A percentile compares a stretch with the other conserved stretches of the same genome.
Evolutionary conservation across 75 land plant species (phyloP).

Genomic region (Pseudotsuga menziesii): DNA sequence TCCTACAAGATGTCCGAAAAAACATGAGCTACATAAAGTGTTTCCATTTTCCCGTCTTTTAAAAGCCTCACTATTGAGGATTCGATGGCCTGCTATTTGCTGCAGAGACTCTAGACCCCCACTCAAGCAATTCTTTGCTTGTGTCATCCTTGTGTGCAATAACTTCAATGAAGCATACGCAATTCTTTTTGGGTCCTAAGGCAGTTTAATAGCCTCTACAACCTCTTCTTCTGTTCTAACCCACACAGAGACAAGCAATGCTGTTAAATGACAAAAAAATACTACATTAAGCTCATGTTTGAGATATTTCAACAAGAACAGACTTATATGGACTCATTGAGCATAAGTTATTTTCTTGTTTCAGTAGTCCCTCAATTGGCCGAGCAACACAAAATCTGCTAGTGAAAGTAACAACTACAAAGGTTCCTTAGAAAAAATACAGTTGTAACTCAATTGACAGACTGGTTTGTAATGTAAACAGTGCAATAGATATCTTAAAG

Average conservation of each 20-base stretch:
- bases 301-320: background rate
- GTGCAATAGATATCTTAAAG: too few relatives aligned
- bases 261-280: background rate
- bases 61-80: slow-evolving; percentile 21
- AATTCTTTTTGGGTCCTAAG: slow-evolving; percentile 46
- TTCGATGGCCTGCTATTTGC: slow-evolving; percentile 84
- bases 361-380: background rate
- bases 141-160: slow-evolving; percentile 82
- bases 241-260: background rate
- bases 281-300: too few relatives aligned
- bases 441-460: too few relatives aligned
- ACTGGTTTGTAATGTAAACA: too few relatives aligned
- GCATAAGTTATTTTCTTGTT: background rate
- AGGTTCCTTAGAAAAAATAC: too few relatives aligned
- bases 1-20: too few relatives aligned
- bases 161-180: slow-evolving; percentile 72
- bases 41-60: too few relatives aligned
- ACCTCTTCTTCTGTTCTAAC: slow-evolving; percentile 65
- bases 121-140: slow-evolving; percentile 79
- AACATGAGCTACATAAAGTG: too few relatives aligned
- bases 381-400: background rate
- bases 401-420: too few relatives aligned
- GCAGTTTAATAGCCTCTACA: slow-evolving; percentile 50
- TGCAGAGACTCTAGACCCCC: slow-evolving; percentile 86
- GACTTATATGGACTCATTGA: background rate